Base-by-base conservation (phyloP, 1,139 yeast genomes). In the Candida sanyaensis region DNA sequence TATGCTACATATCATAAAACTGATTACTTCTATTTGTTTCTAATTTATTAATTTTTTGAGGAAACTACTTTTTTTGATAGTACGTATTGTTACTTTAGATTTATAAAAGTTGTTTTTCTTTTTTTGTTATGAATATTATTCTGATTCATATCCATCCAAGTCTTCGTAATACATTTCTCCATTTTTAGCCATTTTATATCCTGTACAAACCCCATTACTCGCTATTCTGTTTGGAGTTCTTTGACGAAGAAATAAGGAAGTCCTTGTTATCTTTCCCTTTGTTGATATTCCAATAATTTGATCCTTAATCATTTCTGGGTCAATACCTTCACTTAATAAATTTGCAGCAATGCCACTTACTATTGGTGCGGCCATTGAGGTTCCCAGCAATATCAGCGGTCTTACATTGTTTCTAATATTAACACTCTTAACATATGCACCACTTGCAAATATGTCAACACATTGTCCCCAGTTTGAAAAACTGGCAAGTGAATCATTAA, bases 401-500 rank as follows among this genome's bases (percentile, higher is more conserved):
- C 53, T 43, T 7, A 47, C 50, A 24, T 50, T 31, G 11, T 40
- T 29, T 12, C 47, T 48, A 8, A 58, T 64, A 39, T 68, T 61
- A 7, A 78, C 75, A 57, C 84, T 81, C 44, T 63, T 68, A 1
- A 91, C 84, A 41, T 73, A 71, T 0, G 85, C 86, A 0, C 97
- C 97, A 38, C 93, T 81, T 0, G 96, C 90, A 66, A 88, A 86
- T 1, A 87, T 73, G 61, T 88, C 91, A 4, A 91, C 96, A 64
- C 97, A 90, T 26, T 75, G 73, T 0, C 96, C 97, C 92, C 95
- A 90, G 58, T 90, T 90, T 10, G 95, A 81, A 58, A 89, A 91
- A 5, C 78, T 65, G 0, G 97, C 92, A 38, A 89, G 71, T 1
- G 75, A 61, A 55, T 88, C 96, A 24, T 75, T 75, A 34, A 74